Base-by-base conservation (phyloP, 2,329 filamentous ascomycete genomes). In the Colletotrichum tofieldiae region DNA sequence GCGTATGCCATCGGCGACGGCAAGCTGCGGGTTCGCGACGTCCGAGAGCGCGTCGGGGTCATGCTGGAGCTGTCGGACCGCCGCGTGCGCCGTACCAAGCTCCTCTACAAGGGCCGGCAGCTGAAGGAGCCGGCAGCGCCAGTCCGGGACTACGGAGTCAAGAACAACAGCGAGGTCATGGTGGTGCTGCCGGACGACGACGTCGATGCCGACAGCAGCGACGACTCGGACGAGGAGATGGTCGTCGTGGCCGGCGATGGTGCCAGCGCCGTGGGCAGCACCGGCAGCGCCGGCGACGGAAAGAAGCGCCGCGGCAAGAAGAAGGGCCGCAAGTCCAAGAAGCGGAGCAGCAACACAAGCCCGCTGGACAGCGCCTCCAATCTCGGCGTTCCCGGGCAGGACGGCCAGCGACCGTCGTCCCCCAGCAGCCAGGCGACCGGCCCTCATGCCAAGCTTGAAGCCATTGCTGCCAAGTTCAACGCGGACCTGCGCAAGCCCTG, bases 1-100 rank as follows among this genome's bases (percentile, higher is more conserved):
- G 91, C 91, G 16, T 93, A 92, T 80, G 89, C 91, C 71, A 95
- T 96, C 77, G 91, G 90, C 70, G 91, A 94, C 78, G 93, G 93
- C 58, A 91, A 93, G 78, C 84, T 95, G 67, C 86, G 85, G 43
- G 89, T 94, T 43, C 83, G 86, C 65, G 92, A 93, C 76, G 86
- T 95, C 41, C 88, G 89, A 69, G 87, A 92, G 65, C 91, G 92
- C n/a, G 89, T 91, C 6, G 90, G 89, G 65, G 85, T 92, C 75
- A 86, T 93, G 79, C 87, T 94, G 82, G 88, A 90, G 64, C 82
- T 94, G 41, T 85, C 88, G 6, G 87, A 90, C 56, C 83, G 84
- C 77, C 79, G 85, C 78, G 80, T 84, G 9, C 81, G 81, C 39
- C 83, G 87, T 58, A 84, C 94, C 78, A 93, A 91, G 80, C 86